A percentile compares a stretch with the other conserved stretches of the same genome.
Conservation (phyloP, 148 eudicot species). For the Chenopodium berlandieri region DNA sequence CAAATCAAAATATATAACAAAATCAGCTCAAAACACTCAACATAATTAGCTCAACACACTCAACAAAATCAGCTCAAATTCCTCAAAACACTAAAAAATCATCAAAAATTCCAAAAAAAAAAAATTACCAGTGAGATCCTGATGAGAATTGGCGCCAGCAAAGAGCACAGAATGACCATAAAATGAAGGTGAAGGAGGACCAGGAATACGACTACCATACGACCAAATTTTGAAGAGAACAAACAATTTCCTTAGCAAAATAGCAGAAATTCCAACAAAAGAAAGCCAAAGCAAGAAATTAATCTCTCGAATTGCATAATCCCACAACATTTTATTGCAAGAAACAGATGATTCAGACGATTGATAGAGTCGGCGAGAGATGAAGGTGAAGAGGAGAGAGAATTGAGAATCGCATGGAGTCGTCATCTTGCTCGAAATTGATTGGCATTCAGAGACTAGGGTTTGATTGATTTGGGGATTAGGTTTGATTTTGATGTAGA, state of each 20-base stretch:
- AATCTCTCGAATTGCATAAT: slow-evolving; percentile 43
- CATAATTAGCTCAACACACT: too few relatives aligned
- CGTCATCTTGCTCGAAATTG: slow-evolving; percentile 11
- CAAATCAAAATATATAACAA: too few relatives aligned
- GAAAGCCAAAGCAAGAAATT: slow-evolving; percentile 52
- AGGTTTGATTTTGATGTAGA: background rate
- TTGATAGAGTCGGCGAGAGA: slow-evolving; percentile 20
- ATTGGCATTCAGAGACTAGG: slow-evolving; percentile 11
- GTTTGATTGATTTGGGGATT: background rate
- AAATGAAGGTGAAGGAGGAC: slow-evolving; percentile 50
- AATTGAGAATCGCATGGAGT: slow-evolving; percentile 18
- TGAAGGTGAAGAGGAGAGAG: slow-evolving; percentile 27
- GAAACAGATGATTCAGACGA: background rate
- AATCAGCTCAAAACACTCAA: background rate
- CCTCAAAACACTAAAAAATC: background rate
- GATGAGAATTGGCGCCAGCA: slow-evolving; percentile 19
- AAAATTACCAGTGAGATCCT: slow-evolving; percentile 40
- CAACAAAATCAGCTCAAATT: background rate
- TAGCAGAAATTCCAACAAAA: slow-evolving; percentile 37
- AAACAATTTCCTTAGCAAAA: slow-evolving; percentile 34
- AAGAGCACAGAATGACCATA: slow-evolving; percentile 45
- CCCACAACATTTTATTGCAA: slow-evolving; percentile 30
- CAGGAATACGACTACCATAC: slow-evolving; percentile 44
- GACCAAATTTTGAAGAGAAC: slow-evolving; percentile 39
- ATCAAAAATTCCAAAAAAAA: background rate